Base-by-base conservation (phyloP, 805 yeast genomes). In the Wickerhamomyces hampshirensis region DNA sequence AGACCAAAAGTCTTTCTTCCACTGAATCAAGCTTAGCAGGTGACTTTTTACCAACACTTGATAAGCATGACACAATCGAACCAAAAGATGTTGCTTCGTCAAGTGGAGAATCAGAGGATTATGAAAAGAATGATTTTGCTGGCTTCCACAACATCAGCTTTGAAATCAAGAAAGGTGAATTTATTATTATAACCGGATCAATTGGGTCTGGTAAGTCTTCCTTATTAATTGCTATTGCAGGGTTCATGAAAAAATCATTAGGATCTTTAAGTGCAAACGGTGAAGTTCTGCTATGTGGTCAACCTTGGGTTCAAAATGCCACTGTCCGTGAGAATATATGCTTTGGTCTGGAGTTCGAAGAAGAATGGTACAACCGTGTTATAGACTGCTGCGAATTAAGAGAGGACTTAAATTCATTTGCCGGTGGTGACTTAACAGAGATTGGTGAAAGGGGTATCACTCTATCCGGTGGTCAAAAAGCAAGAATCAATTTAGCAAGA, bases 151-250 rank as follows among this genome's bases (percentile, higher is more conserved):
- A 39, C 37, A 39, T 44, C 30, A 23, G 56, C 79, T 48, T 82
- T 13, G 47, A 60, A 0, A 63, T 83, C 39, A 56, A 65, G 29
- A 70, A 68, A 33, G 80, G 80, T 15, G 89, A 83, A 53, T 79
- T 84, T 39, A 62, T 84, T 6, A 82, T 83, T 40, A 69, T 84
- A 18, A 83, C 91, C 0, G 95, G 95, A 23, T 53, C 77, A 3
- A 82, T 84, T 49, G 94, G 94, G 1, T 68, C 83, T 3, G 94
- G 95, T 31, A 84, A 84, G 55, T 66, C 88, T 0, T 80, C 89
- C 0, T 60, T 85, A 18, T 65, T 84, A 33, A 65, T 65, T 44
- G 87, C 89, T 0, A 52, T 84, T 11, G 61, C 83, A 5, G 91
- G 91, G 0, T 68, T 72, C 39, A 83, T 84, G 84, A 64, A 65